These are phyloP conservation scores for Begonia fuchsioides DNA, from an alignment of 306 rosid genomes.

Conservation along the genomic window DNA sequence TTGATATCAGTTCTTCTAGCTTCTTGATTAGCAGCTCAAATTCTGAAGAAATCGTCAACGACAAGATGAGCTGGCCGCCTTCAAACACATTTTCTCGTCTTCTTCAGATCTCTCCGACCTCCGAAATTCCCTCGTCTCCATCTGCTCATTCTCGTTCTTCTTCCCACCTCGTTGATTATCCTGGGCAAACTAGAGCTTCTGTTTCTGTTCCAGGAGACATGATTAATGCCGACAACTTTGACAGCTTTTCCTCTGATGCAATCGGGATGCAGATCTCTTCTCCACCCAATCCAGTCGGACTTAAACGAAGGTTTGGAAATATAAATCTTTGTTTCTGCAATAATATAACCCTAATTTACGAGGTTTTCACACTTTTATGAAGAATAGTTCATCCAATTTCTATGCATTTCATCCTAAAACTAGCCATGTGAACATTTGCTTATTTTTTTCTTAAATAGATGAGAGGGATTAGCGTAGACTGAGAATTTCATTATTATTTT, in stretches of 20 bases:
- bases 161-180: background rate
- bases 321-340: too few species aligned
- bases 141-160: background rate
- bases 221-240: constrained; percentile 26
- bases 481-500: too few species aligned
- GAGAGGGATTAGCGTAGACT: too few species aligned
- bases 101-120: constrained; percentile 80
- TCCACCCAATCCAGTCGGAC: constrained; percentile 52
- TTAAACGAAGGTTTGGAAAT: constrained; percentile 54
- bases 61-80: constrained; percentile 19
- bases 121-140: constrained; percentile 13
- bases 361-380: background rate
- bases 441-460: background rate
- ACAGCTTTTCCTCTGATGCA: constrained; percentile 31
- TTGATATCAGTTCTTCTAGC: constrained; percentile 4
- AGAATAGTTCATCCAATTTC: background rate
- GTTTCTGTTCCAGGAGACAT: constrained; percentile 19
- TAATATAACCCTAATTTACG: too few species aligned
- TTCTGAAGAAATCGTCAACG: background rate
- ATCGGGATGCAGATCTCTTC: constrained; percentile 73
- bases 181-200: constrained; percentile 7
- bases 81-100: constrained; percentile 55
- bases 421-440: background rate
- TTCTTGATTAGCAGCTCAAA: constrained; percentile 1
- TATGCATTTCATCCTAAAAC: background rate